Evolutionary conservation across 495 filamentous ascomycete species (phyloP).

Genomic region (Aspergillus leporis): DNA sequence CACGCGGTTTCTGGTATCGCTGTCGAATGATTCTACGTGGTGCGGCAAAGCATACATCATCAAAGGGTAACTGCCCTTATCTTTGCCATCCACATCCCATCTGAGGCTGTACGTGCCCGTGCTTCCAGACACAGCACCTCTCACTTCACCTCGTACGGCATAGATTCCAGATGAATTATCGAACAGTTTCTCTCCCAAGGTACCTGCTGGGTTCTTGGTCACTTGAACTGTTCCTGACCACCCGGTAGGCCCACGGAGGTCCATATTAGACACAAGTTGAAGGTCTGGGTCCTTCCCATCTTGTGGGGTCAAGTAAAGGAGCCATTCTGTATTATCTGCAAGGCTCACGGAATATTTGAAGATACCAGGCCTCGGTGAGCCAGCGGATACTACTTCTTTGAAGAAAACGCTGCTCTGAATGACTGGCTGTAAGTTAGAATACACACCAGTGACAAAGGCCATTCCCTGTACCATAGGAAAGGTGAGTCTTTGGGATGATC

Average conservation of each 20-base stretch:
- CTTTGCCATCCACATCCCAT: slow-evolving; percentile 67
- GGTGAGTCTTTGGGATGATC: slow-evolving; percentile 58
- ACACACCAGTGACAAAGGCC: slow-evolving; percentile 82
- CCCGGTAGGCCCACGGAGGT: slow-evolving; percentile 49
- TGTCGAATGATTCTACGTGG: slow-evolving; percentile 74
- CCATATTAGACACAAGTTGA: slow-evolving; percentile 45
- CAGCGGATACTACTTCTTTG: slow-evolving; percentile 59
- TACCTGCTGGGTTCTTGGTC: slow-evolving; percentile 66
- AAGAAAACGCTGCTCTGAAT: slow-evolving; percentile 76
- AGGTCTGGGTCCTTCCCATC: slow-evolving; percentile 49
- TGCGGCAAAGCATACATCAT: slow-evolving; percentile 92
- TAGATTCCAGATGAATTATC: slow-evolving; percentile 78
- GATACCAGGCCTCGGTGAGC: slow-evolving; percentile 59
- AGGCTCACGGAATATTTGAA: slow-evolving; percentile 75
- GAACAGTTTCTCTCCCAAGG: slow-evolving; percentile 63
- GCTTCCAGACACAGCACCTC: slow-evolving; percentile 57
- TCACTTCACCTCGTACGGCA: slow-evolving; percentile 59
- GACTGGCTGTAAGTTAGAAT: slow-evolving; percentile 65
- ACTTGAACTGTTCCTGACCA: slow-evolving; percentile 78
- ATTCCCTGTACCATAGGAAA: slow-evolving; percentile 90
- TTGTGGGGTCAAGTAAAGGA: slow-evolving; percentile 70
- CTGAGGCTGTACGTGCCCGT: slow-evolving; percentile 70
- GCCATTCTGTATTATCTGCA: slow-evolving; percentile 74
- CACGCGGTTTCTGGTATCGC: slow-evolving; percentile 50
- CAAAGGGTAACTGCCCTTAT: slow-evolving; percentile 44